Conservation (phyloP, 768 basidiomycete genomes). For the Termitomyces sp. region DNA sequence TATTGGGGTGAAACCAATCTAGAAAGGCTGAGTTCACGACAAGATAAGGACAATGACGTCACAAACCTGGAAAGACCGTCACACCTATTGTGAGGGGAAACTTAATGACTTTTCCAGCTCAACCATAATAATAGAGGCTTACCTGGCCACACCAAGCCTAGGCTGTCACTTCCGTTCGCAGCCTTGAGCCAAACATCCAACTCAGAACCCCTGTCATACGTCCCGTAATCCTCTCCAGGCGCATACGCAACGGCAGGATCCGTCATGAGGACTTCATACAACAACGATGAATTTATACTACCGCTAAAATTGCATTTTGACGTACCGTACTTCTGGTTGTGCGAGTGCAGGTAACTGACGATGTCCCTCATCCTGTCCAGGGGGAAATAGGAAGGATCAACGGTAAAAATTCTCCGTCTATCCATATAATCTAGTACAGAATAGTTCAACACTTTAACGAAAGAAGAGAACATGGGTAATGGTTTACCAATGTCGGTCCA, state of each 20-base stretch:
- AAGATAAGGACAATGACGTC: background rate
- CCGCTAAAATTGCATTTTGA: background rate
- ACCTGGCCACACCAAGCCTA: slow-evolving; percentile 66
- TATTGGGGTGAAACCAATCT: slow-evolving; percentile 60
- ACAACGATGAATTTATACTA: background rate
- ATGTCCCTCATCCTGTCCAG: slow-evolving; percentile 58
- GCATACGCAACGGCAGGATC: slow-evolving; percentile 62
- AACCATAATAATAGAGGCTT: background rate
- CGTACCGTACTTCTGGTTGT: slow-evolving; percentile 55
- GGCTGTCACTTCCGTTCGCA: slow-evolving; percentile 49
- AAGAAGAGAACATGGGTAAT: background rate
- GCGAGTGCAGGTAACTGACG: slow-evolving; percentile 51
- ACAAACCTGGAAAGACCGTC: slow-evolving; percentile 48
- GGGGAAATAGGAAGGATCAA: slow-evolving; percentile 67
- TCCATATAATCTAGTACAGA: slow-evolving; percentile 57
- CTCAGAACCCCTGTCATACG: slow-evolving; percentile 50
- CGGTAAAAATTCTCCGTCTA: slow-evolving; percentile 60
- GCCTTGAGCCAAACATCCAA: slow-evolving; percentile 59
- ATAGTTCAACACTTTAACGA: background rate
- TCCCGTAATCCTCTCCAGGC: slow-evolving; percentile 40
- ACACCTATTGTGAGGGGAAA: slow-evolving; percentile 30
- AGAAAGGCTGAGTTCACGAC: background rate
- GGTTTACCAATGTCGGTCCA: slow-evolving; percentile 67
- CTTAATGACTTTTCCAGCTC: slow-evolving; percentile 3
- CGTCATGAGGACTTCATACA: slow-evolving; percentile 56